phyloP scores from a whole-genome alignment of 2,329 filamentous ascomycete genomes.

The Lachnellula cervina region DNA sequence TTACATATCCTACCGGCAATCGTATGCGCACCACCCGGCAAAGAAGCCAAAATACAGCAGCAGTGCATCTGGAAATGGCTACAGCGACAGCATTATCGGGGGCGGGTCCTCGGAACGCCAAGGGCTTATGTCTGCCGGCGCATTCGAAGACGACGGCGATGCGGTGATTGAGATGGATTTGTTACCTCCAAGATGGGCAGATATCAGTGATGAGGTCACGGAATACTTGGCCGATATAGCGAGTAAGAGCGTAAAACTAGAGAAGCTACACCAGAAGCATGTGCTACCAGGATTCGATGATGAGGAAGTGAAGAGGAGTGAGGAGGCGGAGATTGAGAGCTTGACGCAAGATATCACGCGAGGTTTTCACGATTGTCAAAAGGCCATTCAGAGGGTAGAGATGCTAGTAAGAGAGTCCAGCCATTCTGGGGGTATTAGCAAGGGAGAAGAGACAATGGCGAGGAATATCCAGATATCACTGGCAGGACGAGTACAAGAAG shows the following conservation, averaged over 20 bases:
- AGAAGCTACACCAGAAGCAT: slow-evolving; percentile 94
- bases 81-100: slow-evolving; percentile 54
- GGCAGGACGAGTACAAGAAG: slow-evolving; percentile 82
- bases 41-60: slow-evolving; percentile 68
- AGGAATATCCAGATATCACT: slow-evolving; percentile 92
- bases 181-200: slow-evolving; percentile 90
- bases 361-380: slow-evolving; percentile 85
- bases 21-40: slow-evolving; percentile 88
- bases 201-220: slow-evolving; percentile 88
- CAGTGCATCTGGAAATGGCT: slow-evolving; percentile 45
- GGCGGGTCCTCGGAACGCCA: slow-evolving; percentile 57
- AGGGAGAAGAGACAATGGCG: slow-evolving; percentile 91
- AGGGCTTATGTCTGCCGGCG: slow-evolving; percentile 76
- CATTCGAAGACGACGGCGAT: slow-evolving; percentile 82
- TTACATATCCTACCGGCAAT: slow-evolving; percentile 98
- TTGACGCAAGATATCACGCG: slow-evolving; percentile 87
- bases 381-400: slow-evolving; percentile 82
- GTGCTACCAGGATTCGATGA: slow-evolving; percentile 95
- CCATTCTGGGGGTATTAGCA: slow-evolving; percentile 65
- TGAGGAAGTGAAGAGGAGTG: slow-evolving; percentile 78
- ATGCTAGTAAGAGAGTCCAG: slow-evolving; percentile 78
- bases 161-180: slow-evolving; percentile 98
- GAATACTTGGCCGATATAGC: slow-evolving; percentile 77
- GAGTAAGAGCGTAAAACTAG: slow-evolving; percentile 75
- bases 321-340: slow-evolving; percentile 85